These are phyloP conservation scores for Alternaria brassicicola DNA, from an alignment of 2,329 filamentous ascomycete species.

Conservation along the genomic window DNA sequence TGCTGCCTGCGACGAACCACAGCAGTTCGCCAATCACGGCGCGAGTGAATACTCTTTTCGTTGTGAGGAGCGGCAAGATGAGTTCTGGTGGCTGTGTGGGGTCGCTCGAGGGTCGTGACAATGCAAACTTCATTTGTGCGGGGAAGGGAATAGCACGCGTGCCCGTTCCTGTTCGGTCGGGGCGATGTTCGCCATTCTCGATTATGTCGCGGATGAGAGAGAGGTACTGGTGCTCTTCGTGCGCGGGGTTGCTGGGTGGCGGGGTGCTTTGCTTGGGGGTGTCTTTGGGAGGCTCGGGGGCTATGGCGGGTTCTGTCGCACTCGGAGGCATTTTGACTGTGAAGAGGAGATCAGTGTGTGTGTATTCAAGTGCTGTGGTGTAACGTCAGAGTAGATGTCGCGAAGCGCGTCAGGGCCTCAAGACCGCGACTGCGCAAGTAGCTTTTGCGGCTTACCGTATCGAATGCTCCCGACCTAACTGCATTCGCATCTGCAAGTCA, in stretches of 20 bases:
- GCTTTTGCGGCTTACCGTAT: constrained; percentile 26
- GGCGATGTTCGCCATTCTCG: constrained; percentile 80
- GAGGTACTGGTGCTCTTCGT: constrained; percentile 95
- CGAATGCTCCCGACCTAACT: constrained; percentile 24
- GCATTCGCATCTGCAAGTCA: constrained; percentile 33
- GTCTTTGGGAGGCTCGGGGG: constrained; percentile 26
- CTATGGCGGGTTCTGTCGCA: constrained; percentile 32
- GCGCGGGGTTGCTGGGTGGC: constrained; percentile 45
- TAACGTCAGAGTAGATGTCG: constrained; percentile 3
- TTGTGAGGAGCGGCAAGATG: constrained; percentile 90
- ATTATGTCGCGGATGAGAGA: constrained; percentile 87
- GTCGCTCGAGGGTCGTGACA: constrained; percentile 63
- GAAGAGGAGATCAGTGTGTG: not conserved
- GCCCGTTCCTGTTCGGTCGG: constrained; percentile 91
- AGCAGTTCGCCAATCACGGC: constrained; percentile 91
- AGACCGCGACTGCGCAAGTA: constrained; percentile 42
- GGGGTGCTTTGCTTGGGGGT: constrained; percentile 22
- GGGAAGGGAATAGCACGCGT: constrained; percentile 91
- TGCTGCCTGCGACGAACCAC: constrained; percentile 90
- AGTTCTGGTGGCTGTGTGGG: constrained; percentile 56
- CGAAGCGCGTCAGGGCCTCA: constrained; percentile 32
- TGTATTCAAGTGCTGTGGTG: not conserved
- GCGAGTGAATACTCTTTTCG: constrained; percentile 92
- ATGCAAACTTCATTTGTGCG: constrained; percentile 81
- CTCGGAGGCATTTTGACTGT: constrained; percentile 35